Base-by-base conservation (phyloP, 2,329 filamentous ascomycete genomes). In the Pseudogymnoascus destructans region DNA sequence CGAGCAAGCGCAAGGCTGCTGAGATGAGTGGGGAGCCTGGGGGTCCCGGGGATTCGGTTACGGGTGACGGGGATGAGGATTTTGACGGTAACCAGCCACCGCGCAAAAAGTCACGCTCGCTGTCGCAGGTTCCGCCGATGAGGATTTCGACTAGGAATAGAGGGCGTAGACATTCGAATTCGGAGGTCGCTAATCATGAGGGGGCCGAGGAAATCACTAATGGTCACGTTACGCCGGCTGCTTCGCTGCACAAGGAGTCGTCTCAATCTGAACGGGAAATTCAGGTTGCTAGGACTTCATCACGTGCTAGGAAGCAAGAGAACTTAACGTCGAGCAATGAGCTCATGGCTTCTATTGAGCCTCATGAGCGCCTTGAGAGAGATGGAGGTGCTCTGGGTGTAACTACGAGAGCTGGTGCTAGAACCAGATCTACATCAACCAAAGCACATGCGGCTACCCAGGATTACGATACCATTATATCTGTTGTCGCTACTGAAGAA, bases 1-100 rank as follows among this genome's bases (percentile, higher is more conserved):
- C 56, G 27, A 56, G 63, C 13, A 66, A 66, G 59, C 63, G 64
- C 38, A 64, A 64, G 61, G 61, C 58, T 13, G 60, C 60, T 10
- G 63, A 66, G 21, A 62, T 65, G 38, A 63, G 59, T 55, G 33
- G 33, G 1, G 33, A 36, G 33, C n/a, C 33, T 1, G 33, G 33
- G 5, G 33, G 13, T n/a, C 32, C 8, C 11, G 33, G n/a, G 13
- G 33, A 9, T 17, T 36, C 33, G 33, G 33, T 17, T 36, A 36
- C n/a, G 13, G 33, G 33, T n/a, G 33, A 36, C n/a, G 33, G 13
- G 33, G 33, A 36, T n/a, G 33, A 36, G 5, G 33, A 36, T 36
- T 36, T 36, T 17, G 33, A 36, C 33, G 33, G n/a, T n/a, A 7
- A 36, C 33, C 33, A 36, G 33, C 33, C 33, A 36, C 33, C 33